Conservation (phyloP, 441 rosid species). For the Erysimum cheiri region DNA sequence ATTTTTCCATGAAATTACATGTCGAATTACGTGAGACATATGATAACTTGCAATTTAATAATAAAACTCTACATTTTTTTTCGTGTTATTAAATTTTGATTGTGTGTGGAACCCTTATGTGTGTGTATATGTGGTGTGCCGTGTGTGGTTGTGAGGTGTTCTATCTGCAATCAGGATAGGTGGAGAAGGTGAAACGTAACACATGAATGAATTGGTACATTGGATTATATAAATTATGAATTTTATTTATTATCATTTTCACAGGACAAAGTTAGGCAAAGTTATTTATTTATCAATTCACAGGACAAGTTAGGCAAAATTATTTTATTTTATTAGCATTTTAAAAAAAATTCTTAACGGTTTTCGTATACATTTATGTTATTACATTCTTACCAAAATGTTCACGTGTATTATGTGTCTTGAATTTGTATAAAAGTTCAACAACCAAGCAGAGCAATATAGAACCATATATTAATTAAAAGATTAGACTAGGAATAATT, state of each 20-base stretch:
- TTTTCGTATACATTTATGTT: neutral
- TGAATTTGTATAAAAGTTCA: constrained; percentile 4
- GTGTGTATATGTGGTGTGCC: constrained; percentile 4
- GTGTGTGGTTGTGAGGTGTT: constrained; percentile 35
- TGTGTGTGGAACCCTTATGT: neutral
- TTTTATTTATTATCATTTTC: constrained; percentile 6
- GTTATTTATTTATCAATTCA: neutral
- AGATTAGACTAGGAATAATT: neutral
- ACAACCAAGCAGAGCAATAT: constrained; percentile 11
- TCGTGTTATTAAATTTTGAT: constrained; percentile 2
- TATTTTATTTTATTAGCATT: neutral
- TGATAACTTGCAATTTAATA: constrained; percentile 27
- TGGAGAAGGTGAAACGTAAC: constrained; percentile 43
- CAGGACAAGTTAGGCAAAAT: constrained; percentile 13
- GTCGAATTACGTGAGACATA: constrained; percentile 36
- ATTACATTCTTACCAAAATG: neutral
- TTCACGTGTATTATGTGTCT: neutral
- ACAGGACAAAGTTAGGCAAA: constrained; percentile 19
- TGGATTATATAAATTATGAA: neutral
- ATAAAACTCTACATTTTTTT: neutral
- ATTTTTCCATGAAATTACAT: constrained; percentile 11
- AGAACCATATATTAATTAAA: neutral
- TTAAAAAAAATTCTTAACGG: neutral
- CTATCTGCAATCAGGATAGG: constrained; percentile 38
- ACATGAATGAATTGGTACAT: constrained; percentile 27